Percentiles rank a stretch among this genome's conserved stretches.
phyloP scores from a whole-genome alignment of 805 yeast species.

The Komagataella phaffii region DNA sequence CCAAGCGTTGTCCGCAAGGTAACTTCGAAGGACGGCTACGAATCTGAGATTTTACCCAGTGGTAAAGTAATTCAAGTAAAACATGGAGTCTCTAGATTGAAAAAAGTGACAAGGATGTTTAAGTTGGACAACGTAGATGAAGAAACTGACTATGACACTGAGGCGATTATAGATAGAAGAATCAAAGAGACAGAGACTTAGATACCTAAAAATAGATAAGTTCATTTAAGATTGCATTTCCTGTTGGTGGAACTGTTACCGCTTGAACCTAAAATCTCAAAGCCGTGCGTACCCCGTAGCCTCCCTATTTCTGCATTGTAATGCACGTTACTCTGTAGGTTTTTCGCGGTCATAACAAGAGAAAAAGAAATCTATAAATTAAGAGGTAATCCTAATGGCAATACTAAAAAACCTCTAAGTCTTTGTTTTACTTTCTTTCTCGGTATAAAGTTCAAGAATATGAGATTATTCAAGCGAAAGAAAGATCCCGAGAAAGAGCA shows the following conservation, averaged over 20 bases:
- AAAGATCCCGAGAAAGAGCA: neutral
- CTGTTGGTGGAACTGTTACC: neutral
- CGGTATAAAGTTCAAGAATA: neutral
- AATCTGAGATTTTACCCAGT: conserved; percentile 56
- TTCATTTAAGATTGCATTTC: neutral
- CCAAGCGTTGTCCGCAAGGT: conserved; percentile 19
- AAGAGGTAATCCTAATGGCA: conserved; percentile 7
- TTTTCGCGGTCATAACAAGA: neutral
- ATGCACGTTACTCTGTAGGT: neutral
- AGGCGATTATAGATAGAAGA: conserved; percentile 3
- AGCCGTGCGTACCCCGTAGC: neutral
- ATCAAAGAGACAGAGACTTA: conserved; percentile 1
- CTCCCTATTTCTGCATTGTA: neutral
- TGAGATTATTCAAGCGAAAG: neutral
- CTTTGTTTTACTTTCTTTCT: neutral
- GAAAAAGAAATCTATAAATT: neutral
- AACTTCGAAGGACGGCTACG: conserved; percentile 21
- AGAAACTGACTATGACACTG: conserved; percentile 3
- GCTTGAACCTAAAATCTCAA: neutral
- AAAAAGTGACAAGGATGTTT: neutral
- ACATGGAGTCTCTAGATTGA: neutral
- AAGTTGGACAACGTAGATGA: neutral
- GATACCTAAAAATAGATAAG: too few species aligned
- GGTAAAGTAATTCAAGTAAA: conserved; percentile 42
- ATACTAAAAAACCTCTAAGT: conserved; percentile 8